Conservation (phyloP, 257 asterid species). For the Fraxinus americana region DNA sequence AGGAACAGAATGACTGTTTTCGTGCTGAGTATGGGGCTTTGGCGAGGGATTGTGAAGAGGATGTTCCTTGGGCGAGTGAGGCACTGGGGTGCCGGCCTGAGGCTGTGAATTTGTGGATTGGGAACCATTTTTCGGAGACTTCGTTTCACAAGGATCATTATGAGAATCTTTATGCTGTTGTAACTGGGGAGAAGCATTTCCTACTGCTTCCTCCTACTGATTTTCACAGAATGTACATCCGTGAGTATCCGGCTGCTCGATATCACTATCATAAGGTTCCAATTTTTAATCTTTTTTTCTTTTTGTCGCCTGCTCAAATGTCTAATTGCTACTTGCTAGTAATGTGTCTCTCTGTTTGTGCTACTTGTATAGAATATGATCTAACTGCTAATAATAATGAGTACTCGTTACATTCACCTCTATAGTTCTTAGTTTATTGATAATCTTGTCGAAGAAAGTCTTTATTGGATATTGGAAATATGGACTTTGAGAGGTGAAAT, state of each 20-base stretch:
- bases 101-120: slow-evolving; percentile 93
- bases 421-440: not conserved
- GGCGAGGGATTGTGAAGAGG: slow-evolving; percentile 58
- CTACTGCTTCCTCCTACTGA: slow-evolving; percentile 88
- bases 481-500: not conserved
- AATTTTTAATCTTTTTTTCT: not conserved
- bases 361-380: not conserved
- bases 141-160: slow-evolving; percentile 88
- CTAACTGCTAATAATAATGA: not conserved
- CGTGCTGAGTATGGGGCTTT: slow-evolving; percentile 68
- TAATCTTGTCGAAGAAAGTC: not conserved
- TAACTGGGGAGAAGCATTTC: slow-evolving; percentile 77
- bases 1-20: slow-evolving; percentile 93
- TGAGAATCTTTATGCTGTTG: slow-evolving; percentile 85
- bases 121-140: slow-evolving; percentile 66
- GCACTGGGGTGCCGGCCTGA: slow-evolving; percentile 84
- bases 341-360: not conserved
- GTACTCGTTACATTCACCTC: not conserved
- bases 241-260: slow-evolving; percentile 66
- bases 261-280: slow-evolving; percentile 63
- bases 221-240: slow-evolving; percentile 83
- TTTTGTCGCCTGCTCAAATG: not conserved
- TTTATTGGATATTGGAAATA: not conserved
- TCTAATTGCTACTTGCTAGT: not conserved
- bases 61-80: slow-evolving; percentile 73